A percentile compares a stretch with the other conserved stretches of the same genome.
Evolutionary conservation across 2,329 filamentous ascomycete genomes (phyloP).

Genomic region (Berkeleyomyces rouxiae): DNA sequence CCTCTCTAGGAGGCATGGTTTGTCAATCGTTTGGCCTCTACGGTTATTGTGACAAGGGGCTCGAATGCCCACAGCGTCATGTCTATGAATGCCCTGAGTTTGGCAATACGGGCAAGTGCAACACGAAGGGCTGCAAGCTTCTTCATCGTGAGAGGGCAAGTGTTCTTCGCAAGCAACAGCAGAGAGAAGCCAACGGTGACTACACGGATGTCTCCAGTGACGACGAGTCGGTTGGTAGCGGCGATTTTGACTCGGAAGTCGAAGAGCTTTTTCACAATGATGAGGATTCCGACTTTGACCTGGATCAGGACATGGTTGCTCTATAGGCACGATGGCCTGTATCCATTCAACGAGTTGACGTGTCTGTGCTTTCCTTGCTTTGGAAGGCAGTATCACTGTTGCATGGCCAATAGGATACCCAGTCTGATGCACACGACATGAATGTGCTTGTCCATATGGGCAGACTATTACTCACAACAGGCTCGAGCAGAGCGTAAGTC

Average conservation of each 20-base stretch:
- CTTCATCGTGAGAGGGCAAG: slow-evolving; percentile 79
- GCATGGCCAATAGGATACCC: not conserved
- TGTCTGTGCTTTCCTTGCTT: not conserved
- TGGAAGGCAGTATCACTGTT: not conserved
- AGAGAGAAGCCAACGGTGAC: slow-evolving; percentile 27
- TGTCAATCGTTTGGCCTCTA: slow-evolving; percentile 72
- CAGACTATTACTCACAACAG: not conserved
- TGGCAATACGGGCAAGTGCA: slow-evolving; percentile 76
- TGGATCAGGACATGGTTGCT: slow-evolving; percentile 12
- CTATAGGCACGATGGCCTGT: slow-evolving; percentile 10
- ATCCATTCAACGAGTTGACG: not conserved
- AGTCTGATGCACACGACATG: not conserved
- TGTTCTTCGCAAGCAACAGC: slow-evolving; percentile 48
- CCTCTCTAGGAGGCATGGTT: slow-evolving; percentile 60
- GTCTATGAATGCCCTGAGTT: slow-evolving; percentile 90
- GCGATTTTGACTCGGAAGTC: slow-evolving; percentile 66
- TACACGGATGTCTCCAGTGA: slow-evolving; percentile 63
- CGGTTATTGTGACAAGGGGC: slow-evolving; percentile 78
- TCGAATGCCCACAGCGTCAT: slow-evolving; percentile 63
- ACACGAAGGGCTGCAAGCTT: slow-evolving; percentile 63
- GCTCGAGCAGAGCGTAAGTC: not conserved
- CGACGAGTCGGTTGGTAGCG: slow-evolving; percentile 53
- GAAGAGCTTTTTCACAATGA: slow-evolving; percentile 46
- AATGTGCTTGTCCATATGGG: not conserved
- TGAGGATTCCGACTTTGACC: slow-evolving; percentile 21